Evolutionary conservation across 176 grass and related monocot species (phyloP).

Genomic region (Stipa capillata): DNA sequence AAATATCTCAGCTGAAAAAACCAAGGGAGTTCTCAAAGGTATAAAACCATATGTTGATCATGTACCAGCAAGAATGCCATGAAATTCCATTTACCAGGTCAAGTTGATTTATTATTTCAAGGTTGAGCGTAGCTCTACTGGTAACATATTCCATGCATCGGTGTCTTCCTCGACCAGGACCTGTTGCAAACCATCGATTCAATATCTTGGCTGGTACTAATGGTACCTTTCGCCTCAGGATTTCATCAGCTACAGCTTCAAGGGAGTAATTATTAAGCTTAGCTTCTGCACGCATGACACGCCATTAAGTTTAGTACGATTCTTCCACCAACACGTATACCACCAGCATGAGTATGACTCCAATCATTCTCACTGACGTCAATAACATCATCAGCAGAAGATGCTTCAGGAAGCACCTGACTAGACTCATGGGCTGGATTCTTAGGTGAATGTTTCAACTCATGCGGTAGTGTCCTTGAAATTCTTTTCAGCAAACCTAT

Average conservation of each 20-base stretch:
- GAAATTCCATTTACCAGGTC: conserved; percentile 62
- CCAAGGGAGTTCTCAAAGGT: neutral
- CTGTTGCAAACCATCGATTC: conserved; percentile 77
- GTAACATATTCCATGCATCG: conserved; percentile 56
- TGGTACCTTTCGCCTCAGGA: conserved; percentile 81
- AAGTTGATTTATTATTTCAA: conserved; percentile 87
- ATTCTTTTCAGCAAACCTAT: conserved; percentile 79
- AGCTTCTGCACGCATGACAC: conserved; percentile 84
- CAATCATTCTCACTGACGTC: conserved; percentile 49
- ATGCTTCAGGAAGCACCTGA: conserved; percentile 39
- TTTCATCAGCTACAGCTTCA: conserved; percentile 85
- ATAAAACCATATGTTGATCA: neutral
- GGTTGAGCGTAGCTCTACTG: conserved; percentile 58
- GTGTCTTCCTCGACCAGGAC: conserved; percentile 59
- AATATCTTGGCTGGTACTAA: conserved; percentile 70
- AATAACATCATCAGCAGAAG: conserved; percentile 41
- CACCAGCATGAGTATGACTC: conserved; percentile 69
- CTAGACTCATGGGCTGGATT: conserved; percentile 38
- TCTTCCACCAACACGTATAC: conserved; percentile 86
- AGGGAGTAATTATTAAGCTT: conserved; percentile 85
- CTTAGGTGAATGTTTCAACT: conserved; percentile 44
- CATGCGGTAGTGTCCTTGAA: conserved; percentile 61
- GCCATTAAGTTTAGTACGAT: conserved; percentile 94
- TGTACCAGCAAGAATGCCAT: conserved; percentile 14
- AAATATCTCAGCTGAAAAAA: conserved; percentile 12